Base-by-base conservation (phyloP, 805 yeast genomes). In the Candida jianshihensis region DNA sequence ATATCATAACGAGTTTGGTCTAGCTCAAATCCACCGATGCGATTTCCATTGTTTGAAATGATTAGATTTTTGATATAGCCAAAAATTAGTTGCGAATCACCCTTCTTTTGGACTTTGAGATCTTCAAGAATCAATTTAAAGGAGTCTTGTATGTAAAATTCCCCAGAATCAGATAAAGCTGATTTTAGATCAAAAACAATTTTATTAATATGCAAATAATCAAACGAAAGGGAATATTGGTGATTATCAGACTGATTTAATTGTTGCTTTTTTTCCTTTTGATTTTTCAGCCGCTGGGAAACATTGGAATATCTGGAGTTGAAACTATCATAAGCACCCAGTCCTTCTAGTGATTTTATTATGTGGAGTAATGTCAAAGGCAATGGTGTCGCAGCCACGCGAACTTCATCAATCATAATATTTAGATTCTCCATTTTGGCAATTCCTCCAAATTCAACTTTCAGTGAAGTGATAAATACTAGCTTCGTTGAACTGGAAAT, bases 381-480 rank as follows among this genome's bases (percentile, higher is more conserved):
- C 5, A 53, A 19, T 1, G 76, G 75, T 2, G 56, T 55, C 0
- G 64, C 56, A 2, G 75, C 63, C 13, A 73, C 33, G 14, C 57
- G 58, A 6, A 71, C 39, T 9, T 59, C 49, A 22, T 60, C 68
- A 3, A 73, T 48, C 9, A 61, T 63, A 10, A 61, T 32, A 13
- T 45, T 38, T n/a, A 61, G 36, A 28, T 61, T 49, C 16, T 61
- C 60, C 7, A 62, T 29, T 2, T 55, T 47, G 0, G 58, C 44
- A 5, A 60, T 39, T 1, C 84, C 83, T 39, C 70, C 70, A 44
- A 79, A 78, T 5, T 64, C 59, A 2, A 72, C 38, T 3, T 53
- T 54, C 5, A 70, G 43, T 9, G 51, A 37, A 46, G 71, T 70
- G 9, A 54, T 38, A 35, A 35, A 45, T 0, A 60, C 33, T 3